A percentile compares a stretch with the other conserved stretches of the same genome.
phyloP scores from a whole-genome alignment of 2,329 filamentous ascomycete species.

The Paracamarosporium sp. region DNA sequence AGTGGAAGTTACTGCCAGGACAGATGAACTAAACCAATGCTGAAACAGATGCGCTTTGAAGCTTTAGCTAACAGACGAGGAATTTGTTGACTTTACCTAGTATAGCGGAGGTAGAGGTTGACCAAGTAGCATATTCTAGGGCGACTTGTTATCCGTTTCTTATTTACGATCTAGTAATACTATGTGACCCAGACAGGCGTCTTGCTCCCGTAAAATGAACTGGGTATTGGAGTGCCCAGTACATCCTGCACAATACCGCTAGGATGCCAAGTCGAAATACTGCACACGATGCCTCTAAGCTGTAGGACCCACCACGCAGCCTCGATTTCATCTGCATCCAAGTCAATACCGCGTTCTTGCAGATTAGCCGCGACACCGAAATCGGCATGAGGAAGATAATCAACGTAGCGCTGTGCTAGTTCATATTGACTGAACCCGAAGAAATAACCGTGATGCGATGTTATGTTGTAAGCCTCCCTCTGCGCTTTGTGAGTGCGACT shows the following conservation, averaged over 20 bases:
- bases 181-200: conserved; percentile 10
- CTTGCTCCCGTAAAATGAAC: conserved; percentile 10
- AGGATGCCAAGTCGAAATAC: conserved; percentile 38
- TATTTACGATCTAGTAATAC: no score
- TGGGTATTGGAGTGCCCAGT: conserved; percentile 6
- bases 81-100: no score
- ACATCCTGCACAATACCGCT: conserved; percentile 67
- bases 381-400: not conserved
- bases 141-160: no score
- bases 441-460: not conserved
- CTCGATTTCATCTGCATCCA: conserved; percentile 3
- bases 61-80: no score
- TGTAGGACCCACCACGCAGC: conserved; percentile 13
- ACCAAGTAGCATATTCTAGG: no score
- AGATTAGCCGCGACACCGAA: conserved; percentile 1
- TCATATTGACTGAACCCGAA: conserved; percentile 1
- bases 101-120: no score
- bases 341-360: not conserved
- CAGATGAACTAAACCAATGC: no score
- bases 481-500: not conserved
- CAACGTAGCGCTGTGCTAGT: not conserved
- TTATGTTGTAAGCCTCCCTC: not conserved
- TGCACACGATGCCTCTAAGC: conserved; percentile 7
- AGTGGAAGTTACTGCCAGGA: no score
- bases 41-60: no score